Base-by-base conservation (phyloP, 768 basidiomycete species). In the Cytidiella melzeri region DNA sequence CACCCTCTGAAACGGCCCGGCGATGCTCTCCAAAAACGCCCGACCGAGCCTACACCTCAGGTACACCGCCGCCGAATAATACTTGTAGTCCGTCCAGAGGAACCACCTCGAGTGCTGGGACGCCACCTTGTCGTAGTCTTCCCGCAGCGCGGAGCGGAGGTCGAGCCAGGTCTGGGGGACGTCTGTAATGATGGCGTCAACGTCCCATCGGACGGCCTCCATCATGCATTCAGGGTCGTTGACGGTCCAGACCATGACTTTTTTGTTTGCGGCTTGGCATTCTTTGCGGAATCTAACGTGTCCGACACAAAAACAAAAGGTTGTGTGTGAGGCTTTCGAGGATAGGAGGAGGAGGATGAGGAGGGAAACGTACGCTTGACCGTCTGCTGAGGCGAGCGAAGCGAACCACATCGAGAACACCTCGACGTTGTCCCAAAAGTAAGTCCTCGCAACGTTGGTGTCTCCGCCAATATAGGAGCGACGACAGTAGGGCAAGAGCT, bases 171-270 rank as follows among this genome's bases (percentile, higher is more conserved):
- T 65, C 50, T 64, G 64, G 24, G 72, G 67, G 9, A 63, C 57
- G 54, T 77, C 75, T 6, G 75, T 77, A 43, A 77, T 55, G 53
- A 77, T 72, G 7, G 65, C 75, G 41, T 69, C 64, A 28, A 71
- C 73, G 12, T 42, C 48, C 75, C 74, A 75, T 26, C 68, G 54
- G 20, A 83, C 85, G 38, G 84, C 86, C 86, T 92, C 89, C 77
- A 90, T 87, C 90, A 92, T 92, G 61, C 92, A 83, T 47, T 80
- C 81, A 9, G 82, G 82, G 41, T 84, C 76, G 61, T 99, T 99
- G 23, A 98, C 95, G 0, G 96, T 99, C 96, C 94, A 97, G 3
- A 92, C 91, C 79, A 94, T 85, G 48, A 98, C 57, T 56, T 76
- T 75, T 76, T 96, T 96, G 18, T 86, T 86, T 1, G 81, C 81